A percentile compares a stretch with the other conserved stretches of the same genome.
phyloP scores from a whole-genome alignment of 2,329 filamentous ascomycete genomes.

The Colletotrichum tofieldiae region DNA sequence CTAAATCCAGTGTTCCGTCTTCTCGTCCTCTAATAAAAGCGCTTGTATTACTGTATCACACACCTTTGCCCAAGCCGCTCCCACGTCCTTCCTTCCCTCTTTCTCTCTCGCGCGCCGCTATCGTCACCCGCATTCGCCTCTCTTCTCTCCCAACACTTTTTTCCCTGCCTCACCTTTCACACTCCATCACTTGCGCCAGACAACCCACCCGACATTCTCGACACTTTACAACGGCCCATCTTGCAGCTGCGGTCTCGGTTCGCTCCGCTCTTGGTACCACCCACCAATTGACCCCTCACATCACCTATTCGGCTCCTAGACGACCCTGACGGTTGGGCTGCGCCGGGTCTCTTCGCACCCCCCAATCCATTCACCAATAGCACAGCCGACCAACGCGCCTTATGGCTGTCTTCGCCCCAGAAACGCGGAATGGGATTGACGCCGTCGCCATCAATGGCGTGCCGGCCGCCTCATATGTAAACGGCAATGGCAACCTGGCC shows the following conservation, averaged over 20 bases:
- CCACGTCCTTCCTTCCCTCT: constrained; percentile 16
- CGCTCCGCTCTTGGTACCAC: constrained; percentile 31
- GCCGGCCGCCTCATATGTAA: constrained; percentile 49
- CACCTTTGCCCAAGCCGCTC: constrained; percentile 13
- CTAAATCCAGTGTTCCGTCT: constrained; percentile 32
- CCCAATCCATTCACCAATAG: constrained; percentile 45
- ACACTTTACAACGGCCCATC: constrained; percentile 18
- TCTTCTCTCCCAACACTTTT: constrained; percentile 32
- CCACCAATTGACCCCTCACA: constrained; percentile 40
- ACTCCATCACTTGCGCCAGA: constrained; percentile 15
- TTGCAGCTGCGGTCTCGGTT: constrained; percentile 21
- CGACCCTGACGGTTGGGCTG: constrained; percentile 22
- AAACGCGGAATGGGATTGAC: constrained; percentile 51
- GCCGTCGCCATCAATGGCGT: constrained; percentile 46
- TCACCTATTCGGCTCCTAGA: constrained; percentile 12
- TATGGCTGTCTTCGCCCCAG: constrained; percentile 49
- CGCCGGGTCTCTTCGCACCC: constrained; percentile 38
- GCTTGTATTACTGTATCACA: constrained; percentile 41
- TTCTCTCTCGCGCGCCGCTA: constrained; percentile 27
- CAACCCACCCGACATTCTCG: background rate
- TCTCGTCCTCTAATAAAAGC: constrained; percentile 42
- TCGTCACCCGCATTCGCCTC: constrained; percentile 33
- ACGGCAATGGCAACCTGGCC: constrained; percentile 53
- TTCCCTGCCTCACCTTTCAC: constrained; percentile 5
- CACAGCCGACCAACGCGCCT: constrained; percentile 41